Evolutionary conservation across 2,329 filamentous ascomycete genomes (phyloP), one percentile per base, ranked within the genome.

Genomic region (Aspergillus felis): DNA sequence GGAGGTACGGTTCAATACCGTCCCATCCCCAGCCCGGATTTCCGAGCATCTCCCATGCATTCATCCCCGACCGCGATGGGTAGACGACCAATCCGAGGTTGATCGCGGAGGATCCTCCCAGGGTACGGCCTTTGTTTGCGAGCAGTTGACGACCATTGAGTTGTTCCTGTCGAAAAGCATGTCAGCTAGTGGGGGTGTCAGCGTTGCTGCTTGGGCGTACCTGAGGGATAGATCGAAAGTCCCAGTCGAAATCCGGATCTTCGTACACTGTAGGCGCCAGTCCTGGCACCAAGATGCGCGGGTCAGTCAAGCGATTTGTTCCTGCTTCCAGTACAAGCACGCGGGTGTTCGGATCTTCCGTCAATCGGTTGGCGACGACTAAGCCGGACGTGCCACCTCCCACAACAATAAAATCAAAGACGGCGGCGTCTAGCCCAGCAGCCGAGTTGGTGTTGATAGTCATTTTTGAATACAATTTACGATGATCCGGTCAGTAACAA

Each of bases 1-100:
- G 69, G 60, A 83, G 79, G 62, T 82, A 82, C 0, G 76, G 78
- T 2, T 80, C 61, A 3, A 84, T 60, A 35, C 67, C 71, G 1
- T 74, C 66, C 74, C 76, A 81, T 25, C 68, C 69, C 74, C 77
- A 81, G 1, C 74, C 78, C 0, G 72, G 64, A 49, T 79, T 79
- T 0, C 78, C 80, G 0, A 82, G 64, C 5, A 66, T 62, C 44
- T 71, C 72, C 79, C 79, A 82, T 3, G 71, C 66, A 56, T 81
- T 69, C 53, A 79, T 78, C 50, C 79, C 78, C 3, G 66, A 64
- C 22, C 65, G 65, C 10, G 48, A 58, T 8, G 62, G 62, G 22
- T 63, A 65, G 42, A 64, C 54, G 2, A 59, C 42, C 55, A 63
- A 58, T 28, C 67, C 69, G 50, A 79, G 74, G 59, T 81, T 81